Percentiles rank a stretch among this genome's conserved stretches.
These are phyloP conservation scores for Phlebiopsis gigantea DNA, from an alignment of 768 basidiomycete species.

Conservation along the genomic window DNA sequence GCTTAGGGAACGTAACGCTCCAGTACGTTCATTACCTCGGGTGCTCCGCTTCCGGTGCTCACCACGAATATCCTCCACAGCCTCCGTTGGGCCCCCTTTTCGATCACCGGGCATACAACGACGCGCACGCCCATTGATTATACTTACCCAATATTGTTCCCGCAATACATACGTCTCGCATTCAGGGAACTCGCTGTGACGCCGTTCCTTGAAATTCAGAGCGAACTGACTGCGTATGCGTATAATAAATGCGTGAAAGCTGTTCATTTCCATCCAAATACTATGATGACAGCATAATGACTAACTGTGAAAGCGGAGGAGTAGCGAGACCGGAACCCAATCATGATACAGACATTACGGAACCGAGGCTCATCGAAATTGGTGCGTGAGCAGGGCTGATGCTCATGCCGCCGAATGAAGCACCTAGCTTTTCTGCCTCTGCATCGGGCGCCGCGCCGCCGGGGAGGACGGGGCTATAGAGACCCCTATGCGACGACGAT, in stretches of 20 bases:
- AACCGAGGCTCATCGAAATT: not conserved
- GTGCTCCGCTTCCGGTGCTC: constrained; percentile 1
- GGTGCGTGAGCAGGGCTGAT: constrained; percentile 59
- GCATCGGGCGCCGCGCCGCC: constrained; percentile 13
- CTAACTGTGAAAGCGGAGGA: constrained; percentile 2
- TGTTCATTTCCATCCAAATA: not conserved
- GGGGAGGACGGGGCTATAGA: constrained; percentile 16
- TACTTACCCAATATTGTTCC: not conserved
- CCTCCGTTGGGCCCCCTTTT: constrained; percentile 59
- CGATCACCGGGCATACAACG: constrained; percentile 45
- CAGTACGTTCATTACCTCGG: constrained; percentile 43
- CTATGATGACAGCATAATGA: not conserved
- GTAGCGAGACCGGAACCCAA: not conserved
- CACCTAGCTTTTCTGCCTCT: constrained; percentile 52
- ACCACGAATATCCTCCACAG: constrained; percentile 28
- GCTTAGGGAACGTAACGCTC: constrained; percentile 74
- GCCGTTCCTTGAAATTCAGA: too few relatives aligned
- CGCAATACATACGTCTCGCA: not conserved
- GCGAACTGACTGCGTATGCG: too few relatives aligned
- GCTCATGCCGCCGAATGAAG: constrained; percentile 76
- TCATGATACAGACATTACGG: constrained; percentile 12
- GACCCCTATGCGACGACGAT: not conserved
- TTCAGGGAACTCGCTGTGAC: not conserved
- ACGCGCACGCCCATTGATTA: constrained; percentile 10
- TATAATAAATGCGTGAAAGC: not conserved